These are phyloP conservation scores for Rutidosis leptorrhynchoides DNA, from an alignment of 129 eudicot species.

Conservation along the genomic window DNA sequence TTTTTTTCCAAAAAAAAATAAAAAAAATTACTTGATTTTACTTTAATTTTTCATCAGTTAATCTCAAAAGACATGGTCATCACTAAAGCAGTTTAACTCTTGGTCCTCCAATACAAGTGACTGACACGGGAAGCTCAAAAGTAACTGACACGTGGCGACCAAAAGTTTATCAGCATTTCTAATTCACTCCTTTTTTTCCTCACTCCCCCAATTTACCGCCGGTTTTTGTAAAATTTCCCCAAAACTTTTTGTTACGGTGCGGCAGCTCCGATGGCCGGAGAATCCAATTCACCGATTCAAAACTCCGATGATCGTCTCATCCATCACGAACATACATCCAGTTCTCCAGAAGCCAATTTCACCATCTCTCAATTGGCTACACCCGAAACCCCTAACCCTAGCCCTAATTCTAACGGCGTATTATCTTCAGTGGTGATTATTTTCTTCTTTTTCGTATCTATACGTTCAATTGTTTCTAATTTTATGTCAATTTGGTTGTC, in stretches of 20 bases:
- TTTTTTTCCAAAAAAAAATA: too few species aligned
- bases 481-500: not conserved
- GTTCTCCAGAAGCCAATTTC: conserved; percentile 19
- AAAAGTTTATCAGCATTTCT: not conserved
- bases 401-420: conserved; percentile 1
- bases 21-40: too few species aligned
- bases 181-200: not conserved
- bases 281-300: conserved; percentile 6
- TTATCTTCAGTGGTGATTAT: conserved; percentile 19
- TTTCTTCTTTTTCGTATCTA: not conserved
- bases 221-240: conserved; percentile 8
- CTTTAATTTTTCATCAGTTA: too few species aligned
- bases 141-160: conserved; percentile 22
- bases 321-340: not conserved
- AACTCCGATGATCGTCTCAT: conserved; percentile 13
- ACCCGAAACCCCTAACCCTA: not conserved
- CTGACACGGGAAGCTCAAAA: too few species aligned
- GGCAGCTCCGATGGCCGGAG: conserved; percentile 34
- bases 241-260: conserved; percentile 3
- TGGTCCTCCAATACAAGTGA: too few species aligned
- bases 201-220: conserved; percentile 19
- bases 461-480: not conserved
- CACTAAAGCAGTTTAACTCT: too few species aligned
- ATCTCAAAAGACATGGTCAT: too few species aligned
- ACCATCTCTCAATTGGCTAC: conserved; percentile 25